Percentiles rank a stretch among this genome's conserved stretches.
Evolutionary conservation across 208 protist species (phyloP).

Genomic region (Strigomonas culicis): DNA sequence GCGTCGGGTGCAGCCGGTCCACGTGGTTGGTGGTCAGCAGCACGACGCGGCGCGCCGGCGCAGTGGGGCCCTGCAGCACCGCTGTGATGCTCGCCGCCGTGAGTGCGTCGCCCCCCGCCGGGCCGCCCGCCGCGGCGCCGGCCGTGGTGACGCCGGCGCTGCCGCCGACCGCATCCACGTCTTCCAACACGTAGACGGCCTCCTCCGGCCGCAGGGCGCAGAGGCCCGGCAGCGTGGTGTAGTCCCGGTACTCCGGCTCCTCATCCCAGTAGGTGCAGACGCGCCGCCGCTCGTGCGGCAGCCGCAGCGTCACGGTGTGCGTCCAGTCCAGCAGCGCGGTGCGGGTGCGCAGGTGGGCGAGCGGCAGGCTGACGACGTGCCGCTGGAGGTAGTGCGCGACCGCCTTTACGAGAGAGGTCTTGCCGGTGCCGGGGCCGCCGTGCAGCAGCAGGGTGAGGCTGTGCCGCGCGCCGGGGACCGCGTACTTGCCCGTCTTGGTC

Average conservation of each 20-base stretch:
- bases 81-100: slow-evolving; percentile 84
- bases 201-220: slow-evolving; percentile 31
- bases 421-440: slow-evolving; percentile 92
- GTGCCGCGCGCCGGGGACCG: slow-evolving; percentile 51
- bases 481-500: slow-evolving; percentile 59
- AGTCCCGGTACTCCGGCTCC: neutral
- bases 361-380: slow-evolving; percentile 67
- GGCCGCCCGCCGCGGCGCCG: slow-evolving; percentile 7
- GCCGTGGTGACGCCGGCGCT: slow-evolving; percentile 9
- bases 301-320: slow-evolving; percentile 30
- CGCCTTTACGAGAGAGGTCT: slow-evolving; percentile 88
- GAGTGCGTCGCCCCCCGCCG: slow-evolving; percentile 41
- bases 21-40: slow-evolving; percentile 92
- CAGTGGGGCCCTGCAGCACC: slow-evolving; percentile 83
- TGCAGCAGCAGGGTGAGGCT: slow-evolving; percentile 81
- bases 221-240: neutral
- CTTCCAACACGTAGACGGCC: slow-evolving; percentile 81
- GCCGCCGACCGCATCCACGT: slow-evolving; percentile 62
- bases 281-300: slow-evolving; percentile 19
- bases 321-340: slow-evolving; percentile 51
- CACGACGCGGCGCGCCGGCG: slow-evolving; percentile 75
- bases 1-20: slow-evolving; percentile 65
- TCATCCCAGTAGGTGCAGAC: slow-evolving; percentile 10
- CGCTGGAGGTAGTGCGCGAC: slow-evolving; percentile 72
- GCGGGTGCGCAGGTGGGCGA: slow-evolving; percentile 67